Base-by-base conservation (phyloP, 1,284 basidiomycete species). In the Leucoagaricus sp. region DNA sequence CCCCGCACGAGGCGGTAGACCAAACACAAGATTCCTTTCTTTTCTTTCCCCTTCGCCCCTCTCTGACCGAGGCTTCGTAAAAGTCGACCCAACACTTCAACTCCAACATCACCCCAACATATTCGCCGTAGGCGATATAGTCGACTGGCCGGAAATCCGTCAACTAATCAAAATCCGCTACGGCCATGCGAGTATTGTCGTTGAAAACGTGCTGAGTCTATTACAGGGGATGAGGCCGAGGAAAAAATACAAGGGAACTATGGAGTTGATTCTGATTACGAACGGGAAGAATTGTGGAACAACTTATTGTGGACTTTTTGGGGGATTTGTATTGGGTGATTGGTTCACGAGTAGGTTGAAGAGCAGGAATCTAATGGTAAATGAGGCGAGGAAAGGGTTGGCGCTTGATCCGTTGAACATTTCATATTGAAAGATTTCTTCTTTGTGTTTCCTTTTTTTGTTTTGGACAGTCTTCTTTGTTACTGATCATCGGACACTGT, bases 111-210 rank as follows among this genome's bases (percentile, higher is more conserved):
- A 83, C 63, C 67, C 76, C 0, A 72, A 72, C 50, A 78, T 86
- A 28, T 87, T 85, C 62, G 84, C 84, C 0, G 70, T 71, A 1
- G 85, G 85, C 3, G 85, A 87, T 64, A 76, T 83, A 58, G 76
- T 81, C 55, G 78, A 83, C 21, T 80, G 77, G 74, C 50, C 69
- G 0, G 85, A 87, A 66, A 78, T 80, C 62, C 85, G 86, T 63
- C 82, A 83, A 61, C 70, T 76, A 0, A 74, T 70, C 9, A 87
- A 87, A 64, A 69, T 60, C 70, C 0, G 25, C 49, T 4, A 33
- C 13, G 69, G 65, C 2, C 85, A 87, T 59, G 73, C 73, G 1
- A 58, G 63, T 0, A 68, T 83, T 41, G 71, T 80, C 23, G 69
- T 66, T 2, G 63, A 73, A 21, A 87, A 87, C 58, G 63, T 86